Conservation (phyloP, 331 rosid species). For the Cydonia oblonga region DNA sequence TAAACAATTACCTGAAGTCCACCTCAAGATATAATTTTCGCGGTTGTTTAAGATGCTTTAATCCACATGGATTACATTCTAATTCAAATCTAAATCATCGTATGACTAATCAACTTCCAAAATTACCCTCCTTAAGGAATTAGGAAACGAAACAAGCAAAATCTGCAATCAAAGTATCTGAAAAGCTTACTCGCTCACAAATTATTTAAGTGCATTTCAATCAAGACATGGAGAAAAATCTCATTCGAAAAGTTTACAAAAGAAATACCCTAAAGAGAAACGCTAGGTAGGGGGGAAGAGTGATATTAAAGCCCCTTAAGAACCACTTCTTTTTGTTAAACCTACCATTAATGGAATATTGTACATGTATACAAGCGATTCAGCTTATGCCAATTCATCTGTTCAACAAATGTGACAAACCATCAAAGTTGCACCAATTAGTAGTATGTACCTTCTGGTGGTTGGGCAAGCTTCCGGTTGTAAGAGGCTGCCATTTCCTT, state of each 20-base stretch:
- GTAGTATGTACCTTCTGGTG: conserved; percentile 95
- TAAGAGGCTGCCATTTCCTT: conserved; percentile 93
- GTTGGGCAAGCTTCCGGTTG: conserved; percentile 95
- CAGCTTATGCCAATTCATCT: not conserved
- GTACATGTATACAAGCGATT: not conserved
- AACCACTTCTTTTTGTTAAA: not conserved
- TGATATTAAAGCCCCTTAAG: not conserved
- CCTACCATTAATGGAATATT: not conserved
- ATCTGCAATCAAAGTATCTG: not conserved
- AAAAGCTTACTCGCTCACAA: not conserved
- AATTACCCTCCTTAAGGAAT: not conserved
- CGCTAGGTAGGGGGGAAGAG: not conserved
- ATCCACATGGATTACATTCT: not conserved
- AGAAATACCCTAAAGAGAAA: not conserved
- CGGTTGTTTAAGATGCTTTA: not conserved
- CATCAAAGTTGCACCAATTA: conserved; percentile 16
- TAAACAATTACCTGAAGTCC: not conserved
- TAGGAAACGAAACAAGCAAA: not conserved
- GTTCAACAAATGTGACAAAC: not conserved
- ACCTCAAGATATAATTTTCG: not conserved
- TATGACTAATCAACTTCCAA: not conserved
- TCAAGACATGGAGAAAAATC: not conserved
- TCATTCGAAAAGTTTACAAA: not conserved
- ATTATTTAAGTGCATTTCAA: not conserved
- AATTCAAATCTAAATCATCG: not conserved